phyloP scores from a whole-genome alignment of 257 asterid genomes.

The Plantago ovata region DNA sequence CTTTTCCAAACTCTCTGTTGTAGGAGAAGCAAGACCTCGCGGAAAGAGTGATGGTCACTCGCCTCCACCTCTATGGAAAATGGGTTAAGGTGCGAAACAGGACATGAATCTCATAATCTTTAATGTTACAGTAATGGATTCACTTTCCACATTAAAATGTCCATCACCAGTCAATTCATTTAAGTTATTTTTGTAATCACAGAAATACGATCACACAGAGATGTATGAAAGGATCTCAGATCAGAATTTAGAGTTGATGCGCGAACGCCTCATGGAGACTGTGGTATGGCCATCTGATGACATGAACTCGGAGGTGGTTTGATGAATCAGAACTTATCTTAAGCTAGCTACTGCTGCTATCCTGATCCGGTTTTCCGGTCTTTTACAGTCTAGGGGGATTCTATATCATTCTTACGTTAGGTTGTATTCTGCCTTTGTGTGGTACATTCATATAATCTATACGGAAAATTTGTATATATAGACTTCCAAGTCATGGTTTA shows the following conservation, averaged over 20 bases:
- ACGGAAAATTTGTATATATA: too few species aligned
- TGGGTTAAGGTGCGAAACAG: slow-evolving; percentile 69
- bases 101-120: background rate
- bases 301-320: slow-evolving; percentile 34
- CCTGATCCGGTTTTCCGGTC: too few species aligned
- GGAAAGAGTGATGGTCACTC: slow-evolving; percentile 89
- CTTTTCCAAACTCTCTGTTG: background rate
- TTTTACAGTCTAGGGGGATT: too few species aligned
- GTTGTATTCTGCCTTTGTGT: too few species aligned
- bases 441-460: too few species aligned
- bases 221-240: slow-evolving; percentile 78
- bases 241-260: slow-evolving; percentile 79
- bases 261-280: slow-evolving; percentile 76
- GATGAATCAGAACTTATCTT: background rate
- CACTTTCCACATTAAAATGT: too few species aligned
- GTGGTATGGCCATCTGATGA: slow-evolving; percentile 85
- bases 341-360: too few species aligned
- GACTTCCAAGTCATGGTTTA: too few species aligned
- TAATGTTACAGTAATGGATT: background rate
- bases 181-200: background rate
- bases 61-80: slow-evolving; percentile 80
- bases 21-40: slow-evolving; percentile 82
- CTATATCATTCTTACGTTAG: too few species aligned
- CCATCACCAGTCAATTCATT: too few species aligned
- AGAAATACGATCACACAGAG: slow-evolving; percentile 83